Percentiles rank a stretch among this genome's conserved stretches.
Conservation (phyloP, 441 rosid species). For the Gossypium schwendimanii region DNA sequence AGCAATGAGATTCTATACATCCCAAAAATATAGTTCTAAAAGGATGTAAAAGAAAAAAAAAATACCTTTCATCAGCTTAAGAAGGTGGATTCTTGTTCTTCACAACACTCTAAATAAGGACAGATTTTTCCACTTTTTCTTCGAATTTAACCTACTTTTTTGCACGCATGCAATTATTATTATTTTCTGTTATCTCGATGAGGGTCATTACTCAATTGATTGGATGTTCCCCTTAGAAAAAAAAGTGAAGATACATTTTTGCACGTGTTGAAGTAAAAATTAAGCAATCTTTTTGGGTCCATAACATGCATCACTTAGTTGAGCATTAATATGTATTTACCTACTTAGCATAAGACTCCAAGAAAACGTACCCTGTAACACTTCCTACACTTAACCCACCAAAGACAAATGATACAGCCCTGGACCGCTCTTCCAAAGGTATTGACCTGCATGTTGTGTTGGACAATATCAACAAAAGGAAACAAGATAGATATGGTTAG, state of each 20-base stretch:
- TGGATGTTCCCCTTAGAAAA: background rate
- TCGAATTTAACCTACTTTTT: background rate
- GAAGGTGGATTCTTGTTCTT: slow-evolving; percentile 7
- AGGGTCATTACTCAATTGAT: background rate
- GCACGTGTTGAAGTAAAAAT: slow-evolving; percentile 3
- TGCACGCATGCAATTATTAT: background rate
- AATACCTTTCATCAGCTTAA: background rate
- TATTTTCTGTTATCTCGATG: background rate
- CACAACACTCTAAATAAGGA: background rate
- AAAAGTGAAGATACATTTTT: background rate
- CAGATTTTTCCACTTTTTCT: background rate
- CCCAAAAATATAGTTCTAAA: background rate
- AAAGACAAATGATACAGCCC: slow-evolving; percentile 88
- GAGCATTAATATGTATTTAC: slow-evolving; percentile 1
- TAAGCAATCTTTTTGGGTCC: background rate
- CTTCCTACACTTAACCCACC: slow-evolving; percentile 94
- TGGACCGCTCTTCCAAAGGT: slow-evolving; percentile 85
- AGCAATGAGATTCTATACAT: background rate
- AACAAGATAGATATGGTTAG: background rate
- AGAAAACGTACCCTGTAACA: slow-evolving; percentile 67
- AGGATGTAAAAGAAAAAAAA: background rate
- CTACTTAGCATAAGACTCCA: slow-evolving; percentile 13
- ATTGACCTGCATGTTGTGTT: slow-evolving; percentile 49
- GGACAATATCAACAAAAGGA: slow-evolving; percentile 19
- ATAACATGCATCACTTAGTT: slow-evolving; percentile 6